Percentiles rank a stretch among this genome's conserved stretches.
phyloP scores from a whole-genome alignment of 805 yeast genomes.

The Nakazawaea populi region DNA sequence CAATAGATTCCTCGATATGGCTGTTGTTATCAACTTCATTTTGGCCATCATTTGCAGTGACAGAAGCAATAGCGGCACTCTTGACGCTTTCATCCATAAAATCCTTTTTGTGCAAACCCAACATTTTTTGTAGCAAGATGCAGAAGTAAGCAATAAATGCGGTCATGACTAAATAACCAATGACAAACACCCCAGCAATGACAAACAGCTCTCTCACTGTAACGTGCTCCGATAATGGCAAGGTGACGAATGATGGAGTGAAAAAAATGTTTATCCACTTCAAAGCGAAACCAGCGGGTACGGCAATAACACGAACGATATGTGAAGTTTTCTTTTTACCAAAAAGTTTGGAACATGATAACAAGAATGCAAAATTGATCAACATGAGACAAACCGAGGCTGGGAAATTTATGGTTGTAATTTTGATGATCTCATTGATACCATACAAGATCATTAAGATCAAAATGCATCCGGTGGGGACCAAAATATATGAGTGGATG shows the following conservation, averaged over 20 bases:
- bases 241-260: constrained; percentile 69
- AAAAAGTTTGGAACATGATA: constrained; percentile 28
- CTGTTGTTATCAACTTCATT: too few relatives aligned
- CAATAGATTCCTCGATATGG: neutral
- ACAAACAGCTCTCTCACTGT: constrained; percentile 63
- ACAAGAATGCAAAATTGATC: constrained; percentile 42
- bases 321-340: constrained; percentile 27
- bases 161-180: constrained; percentile 55
- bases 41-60: too few relatives aligned
- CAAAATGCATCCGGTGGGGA: constrained; percentile 43
- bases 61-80: too few relatives aligned
- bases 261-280: constrained; percentile 78
- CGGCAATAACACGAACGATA: constrained; percentile 34
- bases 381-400: constrained; percentile 70
- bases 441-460: constrained; percentile 46
- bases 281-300: constrained; percentile 63
- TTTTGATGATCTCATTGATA: constrained; percentile 37
- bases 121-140: constrained; percentile 31
- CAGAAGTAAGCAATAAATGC: constrained; percentile 45
- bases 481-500: constrained; percentile 36
- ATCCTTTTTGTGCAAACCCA: constrained; percentile 12
- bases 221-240: constrained; percentile 64
- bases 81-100: constrained; percentile 8
- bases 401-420: constrained; percentile 52
- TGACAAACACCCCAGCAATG: constrained; percentile 66